Conservation (phyloP, 2,329 filamentous ascomycete species). For the Trichoderma arundinaceum region DNA sequence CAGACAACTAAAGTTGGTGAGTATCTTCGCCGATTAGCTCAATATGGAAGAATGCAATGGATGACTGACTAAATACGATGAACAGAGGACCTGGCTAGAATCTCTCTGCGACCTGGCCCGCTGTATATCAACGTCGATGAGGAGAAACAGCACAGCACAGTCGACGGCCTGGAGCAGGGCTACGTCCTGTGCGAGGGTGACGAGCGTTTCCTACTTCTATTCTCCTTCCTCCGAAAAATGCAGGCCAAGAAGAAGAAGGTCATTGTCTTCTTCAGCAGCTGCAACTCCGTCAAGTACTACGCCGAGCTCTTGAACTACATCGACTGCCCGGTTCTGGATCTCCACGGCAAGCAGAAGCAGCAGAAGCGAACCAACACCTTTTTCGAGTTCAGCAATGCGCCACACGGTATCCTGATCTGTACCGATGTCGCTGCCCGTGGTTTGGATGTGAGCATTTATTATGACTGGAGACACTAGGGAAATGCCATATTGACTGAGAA, state of each 20-base stretch:
- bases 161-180: slow-evolving; percentile 92
- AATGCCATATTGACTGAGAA: not conserved
- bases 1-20: slow-evolving; percentile 88
- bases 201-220: slow-evolving; percentile 90
- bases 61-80: slow-evolving; percentile 8
- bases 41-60: not conserved
- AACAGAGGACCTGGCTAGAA: slow-evolving; percentile 84
- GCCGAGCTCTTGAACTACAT: slow-evolving; percentile 97
- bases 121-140: slow-evolving; percentile 98
- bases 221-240: slow-evolving; percentile 85
- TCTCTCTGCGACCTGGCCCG: slow-evolving; percentile 88
- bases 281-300: slow-evolving; percentile 94
- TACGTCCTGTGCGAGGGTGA: slow-evolving; percentile 94
- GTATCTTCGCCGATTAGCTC: slow-evolving; percentile 19
- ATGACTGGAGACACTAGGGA: not conserved
- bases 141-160: slow-evolving; percentile 85
- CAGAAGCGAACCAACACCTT: slow-evolving; percentile 99
- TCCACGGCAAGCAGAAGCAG: slow-evolving; percentile 97
- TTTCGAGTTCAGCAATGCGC: slow-evolving; percentile 85
- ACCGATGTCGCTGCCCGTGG: slow-evolving; percentile 96
- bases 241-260: slow-evolving; percentile 90
- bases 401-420: slow-evolving; percentile 87
- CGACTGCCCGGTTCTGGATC: slow-evolving; percentile 83
- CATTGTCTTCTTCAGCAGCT: slow-evolving; percentile 94
- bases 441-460: slow-evolving; percentile 68